Evolutionary conservation across 148 eudicot genomes (phyloP).

Genomic region (Oxyria digyna): DNA sequence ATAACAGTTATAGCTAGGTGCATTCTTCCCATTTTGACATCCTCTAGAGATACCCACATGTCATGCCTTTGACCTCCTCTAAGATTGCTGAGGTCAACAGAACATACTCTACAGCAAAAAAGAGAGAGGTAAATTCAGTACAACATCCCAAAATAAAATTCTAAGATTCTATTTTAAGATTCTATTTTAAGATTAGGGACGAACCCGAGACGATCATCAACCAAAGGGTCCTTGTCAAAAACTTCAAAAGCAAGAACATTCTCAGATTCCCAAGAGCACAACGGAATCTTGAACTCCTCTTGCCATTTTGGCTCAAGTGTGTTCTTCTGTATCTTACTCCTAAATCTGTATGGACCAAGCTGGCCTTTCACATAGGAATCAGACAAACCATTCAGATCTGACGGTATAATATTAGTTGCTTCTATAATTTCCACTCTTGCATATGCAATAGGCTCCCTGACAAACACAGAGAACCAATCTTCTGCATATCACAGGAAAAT

Average conservation of each 20-base stretch:
- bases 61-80: constrained; percentile 83
- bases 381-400: constrained; percentile 78
- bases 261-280: constrained; percentile 58
- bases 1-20: constrained; percentile 71
- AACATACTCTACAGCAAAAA: constrained; percentile 46
- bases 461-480: constrained; percentile 78
- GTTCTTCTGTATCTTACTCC: constrained; percentile 64
- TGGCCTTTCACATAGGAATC: constrained; percentile 91
- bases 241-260: constrained; percentile 58
- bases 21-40: constrained; percentile 63
- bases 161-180: too few species aligned
- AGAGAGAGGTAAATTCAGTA: not conserved
- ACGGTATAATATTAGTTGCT: constrained; percentile 66
- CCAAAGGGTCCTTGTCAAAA: constrained; percentile 71
- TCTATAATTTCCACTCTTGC: constrained; percentile 73
- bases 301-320: constrained; percentile 82
- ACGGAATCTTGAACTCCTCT: constrained; percentile 81
- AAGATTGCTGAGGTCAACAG: constrained; percentile 44
- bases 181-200: constrained; percentile 18
- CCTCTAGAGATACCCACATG: constrained; percentile 75
- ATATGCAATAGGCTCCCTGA: constrained; percentile 64
- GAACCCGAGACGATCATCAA: constrained; percentile 76
- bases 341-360: constrained; percentile 65
- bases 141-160: too few species aligned
- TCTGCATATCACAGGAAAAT: constrained; percentile 27